Percentiles rank a stretch among this genome's conserved stretches.
These are phyloP conservation scores for Gastrodia elata DNA, from an alignment of 106 monocot genomes.

Conservation along the genomic window DNA sequence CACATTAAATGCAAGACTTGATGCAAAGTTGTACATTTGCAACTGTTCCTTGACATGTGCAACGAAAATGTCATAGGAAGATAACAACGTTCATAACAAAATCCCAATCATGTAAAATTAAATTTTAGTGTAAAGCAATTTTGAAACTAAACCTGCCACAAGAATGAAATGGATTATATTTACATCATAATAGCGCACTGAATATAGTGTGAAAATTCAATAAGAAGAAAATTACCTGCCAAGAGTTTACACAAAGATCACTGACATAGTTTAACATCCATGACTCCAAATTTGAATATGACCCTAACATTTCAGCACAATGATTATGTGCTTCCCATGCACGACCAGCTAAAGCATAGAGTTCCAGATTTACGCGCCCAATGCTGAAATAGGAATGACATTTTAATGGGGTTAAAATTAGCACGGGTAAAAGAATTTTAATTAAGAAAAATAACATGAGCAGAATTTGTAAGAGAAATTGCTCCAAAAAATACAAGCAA, in stretches of 20 bases:
- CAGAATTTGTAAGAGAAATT: no score
- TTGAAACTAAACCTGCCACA: background rate
- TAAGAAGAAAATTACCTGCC: constrained; percentile 60
- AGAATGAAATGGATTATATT: constrained; percentile 1
- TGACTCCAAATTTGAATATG: constrained; percentile 36
- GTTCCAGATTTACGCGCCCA: constrained; percentile 78
- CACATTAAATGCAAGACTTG: constrained; percentile 1
- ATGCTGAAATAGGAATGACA: constrained; percentile 43
- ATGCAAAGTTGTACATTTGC: background rate
- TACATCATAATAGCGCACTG: background rate
- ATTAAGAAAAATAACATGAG: background rate
- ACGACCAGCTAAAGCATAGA: constrained; percentile 82
- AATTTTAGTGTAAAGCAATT: background rate
- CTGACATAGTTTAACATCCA: constrained; percentile 77
- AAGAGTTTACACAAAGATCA: constrained; percentile 73
- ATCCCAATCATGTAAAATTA: background rate
- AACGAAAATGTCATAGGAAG: background rate
- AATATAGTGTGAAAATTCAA: background rate
- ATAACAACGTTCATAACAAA: background rate
- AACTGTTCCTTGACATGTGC: background rate
- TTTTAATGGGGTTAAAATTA: background rate
- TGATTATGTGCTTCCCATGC: constrained; percentile 42
- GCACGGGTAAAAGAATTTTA: background rate
- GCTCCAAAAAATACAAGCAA: no score
- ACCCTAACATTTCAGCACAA: constrained; percentile 7